A percentile compares a stretch with the other conserved stretches of the same genome.
phyloP scores from a whole-genome alignment of 257 asterid genomes.

The Solanum verrucosum region DNA sequence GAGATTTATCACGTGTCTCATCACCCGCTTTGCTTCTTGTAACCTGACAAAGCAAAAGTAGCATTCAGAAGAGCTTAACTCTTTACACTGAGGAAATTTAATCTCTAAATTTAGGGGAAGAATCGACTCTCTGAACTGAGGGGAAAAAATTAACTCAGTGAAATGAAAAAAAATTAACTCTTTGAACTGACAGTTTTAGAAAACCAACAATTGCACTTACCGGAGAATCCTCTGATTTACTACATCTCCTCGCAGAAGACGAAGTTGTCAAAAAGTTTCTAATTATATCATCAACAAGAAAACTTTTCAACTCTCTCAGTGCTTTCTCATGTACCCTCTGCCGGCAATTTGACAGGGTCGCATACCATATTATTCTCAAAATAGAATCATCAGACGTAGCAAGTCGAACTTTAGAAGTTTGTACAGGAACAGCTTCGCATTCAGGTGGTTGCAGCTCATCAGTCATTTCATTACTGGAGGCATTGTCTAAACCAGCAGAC shows the following conservation, averaged over 20 bases:
- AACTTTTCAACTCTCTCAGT: conserved; percentile 37
- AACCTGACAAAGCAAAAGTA: conserved; percentile 21
- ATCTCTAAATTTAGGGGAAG: neutral
- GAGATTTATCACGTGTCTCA: conserved; percentile 20
- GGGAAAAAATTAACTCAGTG: neutral
- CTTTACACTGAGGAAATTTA: conserved; percentile 6
- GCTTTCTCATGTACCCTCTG: conserved; percentile 50
- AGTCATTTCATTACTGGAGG: conserved; percentile 16
- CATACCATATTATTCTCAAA: conserved; percentile 34
- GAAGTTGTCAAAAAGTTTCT: conserved; percentile 20
- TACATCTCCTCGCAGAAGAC: conserved; percentile 19
- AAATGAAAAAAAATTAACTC: neutral
- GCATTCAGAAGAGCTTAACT: neutral
- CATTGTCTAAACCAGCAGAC: conserved; percentile 32
- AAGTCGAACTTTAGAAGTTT: conserved; percentile 12
- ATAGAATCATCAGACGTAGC: conserved; percentile 22
- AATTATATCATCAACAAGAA: conserved; percentile 35
- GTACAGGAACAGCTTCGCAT: conserved; percentile 32
- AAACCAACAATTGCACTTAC: conserved; percentile 19
- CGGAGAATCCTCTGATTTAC: conserved; percentile 19
- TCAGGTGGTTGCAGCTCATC: conserved; percentile 57
- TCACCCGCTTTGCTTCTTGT: conserved; percentile 9
- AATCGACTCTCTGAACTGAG: neutral
- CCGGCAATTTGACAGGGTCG: conserved; percentile 56
- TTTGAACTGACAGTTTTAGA: neutral